A percentile compares a stretch with the other conserved stretches of the same genome.
phyloP scores from a whole-genome alignment of 345 rosid species.

The Cardiospermum halicacabum region DNA sequence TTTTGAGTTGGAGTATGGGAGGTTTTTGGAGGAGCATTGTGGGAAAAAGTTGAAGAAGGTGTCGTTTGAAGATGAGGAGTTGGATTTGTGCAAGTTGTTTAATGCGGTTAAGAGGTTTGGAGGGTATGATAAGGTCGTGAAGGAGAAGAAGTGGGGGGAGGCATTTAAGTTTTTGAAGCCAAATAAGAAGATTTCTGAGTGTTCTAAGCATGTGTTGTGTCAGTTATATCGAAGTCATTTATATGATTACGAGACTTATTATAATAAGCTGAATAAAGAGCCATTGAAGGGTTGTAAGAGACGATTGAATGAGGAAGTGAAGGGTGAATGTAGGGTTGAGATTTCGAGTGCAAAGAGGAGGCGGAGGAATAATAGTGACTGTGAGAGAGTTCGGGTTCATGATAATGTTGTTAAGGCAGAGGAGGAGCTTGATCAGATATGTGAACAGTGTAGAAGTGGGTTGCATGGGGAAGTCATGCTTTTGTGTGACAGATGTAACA shows the following conservation, averaged over 20 bases:
- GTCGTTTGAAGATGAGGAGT: constrained; percentile 74
- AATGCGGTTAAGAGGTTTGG: constrained; percentile 92
- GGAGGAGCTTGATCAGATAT: constrained; percentile 64
- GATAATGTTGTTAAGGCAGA: constrained; percentile 34
- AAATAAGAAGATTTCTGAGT: constrained; percentile 62
- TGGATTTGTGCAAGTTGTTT: constrained; percentile 85
- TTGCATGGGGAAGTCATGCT: constrained; percentile 95
- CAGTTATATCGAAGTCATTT: constrained; percentile 78
- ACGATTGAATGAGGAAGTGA: constrained; percentile 28
- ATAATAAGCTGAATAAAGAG: constrained; percentile 40
- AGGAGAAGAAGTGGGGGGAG: constrained; percentile 84
- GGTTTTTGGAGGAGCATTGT: constrained; percentile 65
- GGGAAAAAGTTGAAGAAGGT: constrained; percentile 71
- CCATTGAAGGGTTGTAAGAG: constrained; percentile 50
- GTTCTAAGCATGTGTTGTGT: constrained; percentile 84
- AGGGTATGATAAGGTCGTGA: constrained; percentile 65
- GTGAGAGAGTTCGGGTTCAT: constrained; percentile 29
- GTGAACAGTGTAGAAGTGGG: constrained; percentile 83
- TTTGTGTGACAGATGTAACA: constrained; percentile 90
- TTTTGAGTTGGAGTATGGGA: constrained; percentile 77
- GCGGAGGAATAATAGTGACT: constrained; percentile 31
- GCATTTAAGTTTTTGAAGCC: constrained; percentile 68
- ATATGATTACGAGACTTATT: constrained; percentile 69
- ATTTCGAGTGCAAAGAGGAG: constrained; percentile 45
- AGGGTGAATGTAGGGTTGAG: constrained; percentile 28